Evolutionary conservation across 1,284 basidiomycete species (phyloP).

Genomic region (Violaceomyces palustris): DNA sequence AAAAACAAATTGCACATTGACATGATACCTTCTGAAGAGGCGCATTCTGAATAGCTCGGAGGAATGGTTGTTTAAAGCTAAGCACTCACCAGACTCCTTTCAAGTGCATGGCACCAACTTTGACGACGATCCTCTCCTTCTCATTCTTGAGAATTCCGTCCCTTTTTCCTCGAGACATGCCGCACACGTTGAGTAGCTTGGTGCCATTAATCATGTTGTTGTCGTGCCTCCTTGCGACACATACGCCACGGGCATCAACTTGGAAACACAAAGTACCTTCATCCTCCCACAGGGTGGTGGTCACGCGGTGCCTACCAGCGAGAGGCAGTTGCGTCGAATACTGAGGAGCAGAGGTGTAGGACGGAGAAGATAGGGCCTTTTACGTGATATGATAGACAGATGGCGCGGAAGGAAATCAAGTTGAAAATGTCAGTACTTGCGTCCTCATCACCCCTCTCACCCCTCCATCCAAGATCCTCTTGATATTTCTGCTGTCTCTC

Average conservation of each 20-base stretch:
- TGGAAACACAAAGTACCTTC: constrained; percentile 52
- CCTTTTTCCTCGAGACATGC: constrained; percentile 52
- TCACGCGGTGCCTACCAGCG: constrained; percentile 49
- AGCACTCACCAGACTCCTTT: constrained; percentile 54
- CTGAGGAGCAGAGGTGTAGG: constrained; percentile 43
- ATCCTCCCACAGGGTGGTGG: constrained; percentile 52
- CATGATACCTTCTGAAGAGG: too few species aligned
- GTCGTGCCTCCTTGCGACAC: constrained; percentile 50
- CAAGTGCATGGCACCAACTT: constrained; percentile 52
- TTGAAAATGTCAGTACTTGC: too few species aligned
- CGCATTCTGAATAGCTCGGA: too few species aligned
- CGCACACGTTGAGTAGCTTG: constrained; percentile 51
- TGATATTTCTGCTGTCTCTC: too few species aligned
- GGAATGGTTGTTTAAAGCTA: not conserved
- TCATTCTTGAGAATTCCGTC: constrained; percentile 53
- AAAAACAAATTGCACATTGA: not conserved
- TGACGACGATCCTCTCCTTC: constrained; percentile 52
- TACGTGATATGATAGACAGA: too few species aligned
- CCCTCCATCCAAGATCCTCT: too few species aligned
- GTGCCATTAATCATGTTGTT: constrained; percentile 54
- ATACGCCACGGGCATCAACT: constrained; percentile 50
- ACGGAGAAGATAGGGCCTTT: constrained; percentile 34
- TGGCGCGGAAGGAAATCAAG: too few species aligned
- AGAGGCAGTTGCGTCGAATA: constrained; percentile 47
- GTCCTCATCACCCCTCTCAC: too few species aligned